These are phyloP conservation scores for Nemania sp. DNA, from an alignment of 2,329 filamentous ascomycete species.

Conservation along the genomic window DNA sequence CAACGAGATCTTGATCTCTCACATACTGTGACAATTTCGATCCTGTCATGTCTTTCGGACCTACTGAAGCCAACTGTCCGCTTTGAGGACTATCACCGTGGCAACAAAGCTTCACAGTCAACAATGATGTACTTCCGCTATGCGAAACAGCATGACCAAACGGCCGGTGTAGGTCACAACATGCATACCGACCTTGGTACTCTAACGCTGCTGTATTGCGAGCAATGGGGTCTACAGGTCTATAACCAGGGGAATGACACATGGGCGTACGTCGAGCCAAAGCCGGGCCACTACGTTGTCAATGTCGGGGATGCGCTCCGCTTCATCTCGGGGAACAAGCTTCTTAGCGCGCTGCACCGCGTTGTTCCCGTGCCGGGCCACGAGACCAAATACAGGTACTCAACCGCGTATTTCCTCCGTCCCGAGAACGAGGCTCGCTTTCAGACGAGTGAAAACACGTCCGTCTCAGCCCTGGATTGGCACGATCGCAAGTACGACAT, in stretches of 20 bases:
- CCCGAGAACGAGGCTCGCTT: neutral
- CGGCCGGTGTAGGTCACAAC: neutral
- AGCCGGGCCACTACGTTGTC: conserved; percentile 2
- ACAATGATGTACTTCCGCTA: neutral
- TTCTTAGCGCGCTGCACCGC: conserved; percentile 4
- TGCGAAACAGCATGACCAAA: neutral
- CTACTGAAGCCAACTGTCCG: neutral
- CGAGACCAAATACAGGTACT: conserved; percentile 4
- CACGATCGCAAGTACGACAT: conserved; percentile 6
- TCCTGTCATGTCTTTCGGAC: neutral
- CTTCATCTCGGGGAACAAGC: conserved; percentile 5
- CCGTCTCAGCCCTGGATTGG: neutral
- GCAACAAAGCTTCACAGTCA: neutral
- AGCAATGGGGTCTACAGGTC: conserved; percentile 6
- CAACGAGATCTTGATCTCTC: neutral
- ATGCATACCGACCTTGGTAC: conserved; percentile 8
- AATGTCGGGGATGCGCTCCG: conserved; percentile 16
- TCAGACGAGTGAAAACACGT: neutral
- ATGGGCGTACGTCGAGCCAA: conserved; percentile 6
- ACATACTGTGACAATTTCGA: neutral
- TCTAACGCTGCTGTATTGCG: neutral
- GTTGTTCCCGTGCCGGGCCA: conserved; percentile 8
- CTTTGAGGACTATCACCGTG: neutral
- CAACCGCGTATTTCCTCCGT: conserved; percentile 16
- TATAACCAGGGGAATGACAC: neutral